Base-by-base conservation (phyloP, 352 stramenopile species). In the Aphanomyces invadans region DNA sequence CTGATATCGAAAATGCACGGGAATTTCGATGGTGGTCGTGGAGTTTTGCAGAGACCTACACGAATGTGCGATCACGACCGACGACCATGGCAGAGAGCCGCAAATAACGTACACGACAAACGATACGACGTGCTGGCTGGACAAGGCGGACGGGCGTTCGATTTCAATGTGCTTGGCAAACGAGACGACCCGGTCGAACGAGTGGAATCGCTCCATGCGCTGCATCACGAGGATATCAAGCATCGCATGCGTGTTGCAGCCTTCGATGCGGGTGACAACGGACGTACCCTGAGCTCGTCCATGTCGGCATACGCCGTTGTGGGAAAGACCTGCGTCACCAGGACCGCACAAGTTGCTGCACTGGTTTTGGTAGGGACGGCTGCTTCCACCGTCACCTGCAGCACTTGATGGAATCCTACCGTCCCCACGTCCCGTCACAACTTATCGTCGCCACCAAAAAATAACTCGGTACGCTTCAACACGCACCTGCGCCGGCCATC, bases 1-100 rank as follows among this genome's bases (percentile, higher is more conserved):
- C 31, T 78, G 73, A 55, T 78, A 78, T 0, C 73, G 67, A 26
- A 78, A 69, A 23, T 78, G 73, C 10, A 78, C 70, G 2, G 73
- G 73, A 39, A 73, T 73, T 3, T 70, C 57, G 21, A 69, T 23
- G 17, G 32, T 25, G 9, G 51, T 71, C 12, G 10, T 33, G 23
- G 19, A 11, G 21, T 9, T 11, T 7, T 25, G 15, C 19, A 57
- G 25, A 5, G 19, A 26, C 23, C 49, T 57, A 57, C 23, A 25
- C 4, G n/a, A n/a, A n/a, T n/a, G n/a, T n/a, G n/a, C n/a, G 21
- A 52, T n/a, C 21, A n/a, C 12, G 12, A 52, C 21, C 12, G 21
- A 52, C 12, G 44, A 52, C 9, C 9, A 17, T 45, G 38, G 17
- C 38, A 17, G 17, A 45, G 38, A 17, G 38, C 9, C 9, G 38